Percentiles rank a stretch among this genome's conserved stretches.
phyloP scores from a whole-genome alignment of 2,329 filamentous ascomycete species.

The Stemphylium vesicarium region DNA sequence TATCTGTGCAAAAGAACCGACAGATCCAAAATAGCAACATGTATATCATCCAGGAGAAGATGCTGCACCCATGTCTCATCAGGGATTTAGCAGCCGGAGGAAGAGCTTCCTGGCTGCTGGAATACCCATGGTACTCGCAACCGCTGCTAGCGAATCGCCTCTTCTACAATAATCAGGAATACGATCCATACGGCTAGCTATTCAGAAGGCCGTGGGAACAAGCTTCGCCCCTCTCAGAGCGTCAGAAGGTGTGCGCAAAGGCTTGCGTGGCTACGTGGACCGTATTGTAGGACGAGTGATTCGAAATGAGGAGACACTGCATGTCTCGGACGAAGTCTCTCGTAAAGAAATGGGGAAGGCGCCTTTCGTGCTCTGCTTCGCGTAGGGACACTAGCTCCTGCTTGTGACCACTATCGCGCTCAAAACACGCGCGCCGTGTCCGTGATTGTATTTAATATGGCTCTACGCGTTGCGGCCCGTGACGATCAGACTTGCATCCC shows the following conservation, averaged over 20 bases:
- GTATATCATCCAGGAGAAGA: background rate
- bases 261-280: background rate
- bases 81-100: background rate
- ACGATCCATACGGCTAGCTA: background rate
- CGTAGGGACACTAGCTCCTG: background rate
- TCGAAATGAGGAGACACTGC: background rate
- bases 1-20: background rate
- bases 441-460: slow-evolving; percentile 29
- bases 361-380: too few relatives aligned
- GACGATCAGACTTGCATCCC: slow-evolving; percentile 11
- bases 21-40: slow-evolving; percentile 1
- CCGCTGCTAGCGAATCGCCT: background rate
- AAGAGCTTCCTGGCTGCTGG: background rate
- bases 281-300: background rate
- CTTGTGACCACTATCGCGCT: slow-evolving; percentile 1
- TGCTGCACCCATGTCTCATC: background rate
- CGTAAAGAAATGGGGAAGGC: background rate
- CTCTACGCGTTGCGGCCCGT: slow-evolving; percentile 24
- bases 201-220: background rate
- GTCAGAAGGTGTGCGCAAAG: background rate
- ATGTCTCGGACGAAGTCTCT: background rate
- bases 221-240: background rate
- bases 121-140: background rate
- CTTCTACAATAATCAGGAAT: background rate
- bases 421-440: slow-evolving; percentile 19